These are phyloP conservation scores for Agarophyton chilense DNA, from an alignment of 23 red algal genomes.

Conservation along the genomic window DNA sequence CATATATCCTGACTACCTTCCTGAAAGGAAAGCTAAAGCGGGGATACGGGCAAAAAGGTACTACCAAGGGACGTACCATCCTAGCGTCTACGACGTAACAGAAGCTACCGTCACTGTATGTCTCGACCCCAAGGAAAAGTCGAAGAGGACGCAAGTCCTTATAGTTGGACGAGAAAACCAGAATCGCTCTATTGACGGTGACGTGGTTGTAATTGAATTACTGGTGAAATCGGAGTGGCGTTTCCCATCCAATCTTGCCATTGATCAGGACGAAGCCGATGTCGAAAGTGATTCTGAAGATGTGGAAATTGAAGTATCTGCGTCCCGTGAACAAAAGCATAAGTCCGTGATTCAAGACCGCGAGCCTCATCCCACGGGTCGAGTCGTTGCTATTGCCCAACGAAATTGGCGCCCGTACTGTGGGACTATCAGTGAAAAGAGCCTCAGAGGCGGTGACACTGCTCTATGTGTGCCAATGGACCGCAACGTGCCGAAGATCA, in stretches of 20 bases:
- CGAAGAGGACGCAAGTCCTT: constrained; percentile 66
- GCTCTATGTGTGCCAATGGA: constrained; percentile 83
- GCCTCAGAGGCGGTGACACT: constrained; percentile 56
- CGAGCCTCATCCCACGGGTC: constrained; percentile 44
- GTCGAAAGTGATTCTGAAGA: constrained; percentile 61
- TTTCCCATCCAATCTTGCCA: constrained; percentile 43
- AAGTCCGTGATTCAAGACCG: background rate
- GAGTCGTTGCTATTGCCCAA: constrained; percentile 84
- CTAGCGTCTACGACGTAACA: constrained; percentile 70
- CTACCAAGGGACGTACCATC: constrained; percentile 76
- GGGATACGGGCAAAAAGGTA: constrained; percentile 56
- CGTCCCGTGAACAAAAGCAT: background rate
- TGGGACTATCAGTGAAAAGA: constrained; percentile 70
- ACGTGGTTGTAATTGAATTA: constrained; percentile 85
- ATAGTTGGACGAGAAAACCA: constrained; percentile 75
- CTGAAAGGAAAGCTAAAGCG: constrained; percentile 63
- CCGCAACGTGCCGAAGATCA: constrained; percentile 79
- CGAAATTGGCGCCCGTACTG: constrained; percentile 96
- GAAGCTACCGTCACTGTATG: constrained; percentile 76
- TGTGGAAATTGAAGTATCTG: constrained; percentile 7
- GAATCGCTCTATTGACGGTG: constrained; percentile 94
- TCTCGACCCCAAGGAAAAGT: constrained; percentile 42
- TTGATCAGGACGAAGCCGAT: constrained; percentile 67
- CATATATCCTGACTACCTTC: constrained; percentile 75
- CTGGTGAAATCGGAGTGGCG: constrained; percentile 61